phyloP scores from a whole-genome alignment of 495 filamentous ascomycete species.

The Aspergillus conjunctus region DNA sequence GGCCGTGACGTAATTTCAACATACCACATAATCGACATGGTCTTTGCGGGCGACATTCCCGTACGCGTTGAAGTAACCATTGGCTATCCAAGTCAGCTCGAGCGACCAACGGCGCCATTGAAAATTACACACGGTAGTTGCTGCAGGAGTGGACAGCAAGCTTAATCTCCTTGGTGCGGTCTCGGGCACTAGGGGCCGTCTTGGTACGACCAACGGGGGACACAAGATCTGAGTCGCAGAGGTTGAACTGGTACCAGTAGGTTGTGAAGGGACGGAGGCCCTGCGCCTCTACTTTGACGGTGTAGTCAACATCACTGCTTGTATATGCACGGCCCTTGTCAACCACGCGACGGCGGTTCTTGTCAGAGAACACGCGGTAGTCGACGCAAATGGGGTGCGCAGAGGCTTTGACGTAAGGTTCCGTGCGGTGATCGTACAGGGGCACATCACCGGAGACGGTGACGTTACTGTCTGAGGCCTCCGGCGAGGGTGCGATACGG shows the following conservation, averaged over 20 bases:
- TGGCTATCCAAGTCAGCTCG: constrained; percentile 23
- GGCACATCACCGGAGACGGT: constrained; percentile 56
- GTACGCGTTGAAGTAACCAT: constrained; percentile 29
- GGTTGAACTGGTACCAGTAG: constrained; percentile 61
- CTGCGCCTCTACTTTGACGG: constrained; percentile 63
- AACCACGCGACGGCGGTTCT: constrained; percentile 31
- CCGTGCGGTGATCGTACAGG: constrained; percentile 59
- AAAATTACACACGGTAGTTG: constrained; percentile 52
- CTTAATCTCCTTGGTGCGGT: constrained; percentile 37
- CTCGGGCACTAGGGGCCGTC: constrained; percentile 47
- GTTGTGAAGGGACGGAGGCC: constrained; percentile 58
- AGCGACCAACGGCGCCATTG: too few relatives aligned
- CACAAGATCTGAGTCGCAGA: constrained; percentile 49
- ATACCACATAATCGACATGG: constrained; percentile 64
- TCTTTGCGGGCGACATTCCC: constrained; percentile 57
- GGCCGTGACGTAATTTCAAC: too few relatives aligned
- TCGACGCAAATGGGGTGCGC: constrained; percentile 54
- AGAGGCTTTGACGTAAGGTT: constrained; percentile 28
- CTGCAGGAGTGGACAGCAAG: constrained; percentile 60
- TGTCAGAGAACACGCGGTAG: constrained; percentile 50
- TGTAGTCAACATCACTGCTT: constrained; percentile 68
- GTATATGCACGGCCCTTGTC: constrained; percentile 59
- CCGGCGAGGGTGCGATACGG: constrained; percentile 54
- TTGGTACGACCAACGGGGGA: constrained; percentile 57
- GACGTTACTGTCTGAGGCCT: constrained; percentile 57